These are phyloP conservation scores for Crithidia expoeki DNA, from an alignment of 208 protist genomes.

Conservation along the genomic window DNA sequence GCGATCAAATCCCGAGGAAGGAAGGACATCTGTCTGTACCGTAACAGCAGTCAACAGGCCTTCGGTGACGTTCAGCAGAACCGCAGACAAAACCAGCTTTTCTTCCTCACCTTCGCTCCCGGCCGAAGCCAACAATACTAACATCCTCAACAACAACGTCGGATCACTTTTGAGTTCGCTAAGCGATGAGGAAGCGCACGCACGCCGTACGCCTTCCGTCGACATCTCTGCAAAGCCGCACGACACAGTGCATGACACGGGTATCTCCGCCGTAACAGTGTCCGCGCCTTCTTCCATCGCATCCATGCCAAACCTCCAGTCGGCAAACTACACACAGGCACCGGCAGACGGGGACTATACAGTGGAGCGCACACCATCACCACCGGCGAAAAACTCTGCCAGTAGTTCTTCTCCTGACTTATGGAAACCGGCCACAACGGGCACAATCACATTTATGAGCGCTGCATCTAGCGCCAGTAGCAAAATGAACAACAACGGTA, in stretches of 20 bases:
- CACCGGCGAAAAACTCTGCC: background rate
- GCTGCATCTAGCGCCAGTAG: background rate
- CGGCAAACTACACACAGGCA: conserved; percentile 10
- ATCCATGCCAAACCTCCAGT: conserved; percentile 1
- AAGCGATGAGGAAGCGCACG: background rate
- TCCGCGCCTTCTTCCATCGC: conserved; percentile 14
- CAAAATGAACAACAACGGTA: background rate
- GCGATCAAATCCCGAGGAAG: background rate
- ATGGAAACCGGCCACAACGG: background rate
- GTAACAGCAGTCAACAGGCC: background rate
- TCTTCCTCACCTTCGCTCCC: background rate
- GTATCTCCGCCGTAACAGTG: conserved; percentile 14
- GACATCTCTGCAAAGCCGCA: background rate
- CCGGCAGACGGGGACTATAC: background rate
- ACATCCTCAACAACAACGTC: background rate
- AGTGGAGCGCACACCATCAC: background rate
- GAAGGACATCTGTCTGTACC: background rate
- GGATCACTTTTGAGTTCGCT: background rate
- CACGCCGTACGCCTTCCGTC: background rate
- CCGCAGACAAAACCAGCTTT: background rate
- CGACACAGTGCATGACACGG: background rate
- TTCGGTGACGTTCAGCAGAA: background rate
- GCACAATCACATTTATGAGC: background rate
- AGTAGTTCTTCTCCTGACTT: background rate
- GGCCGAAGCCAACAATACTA: background rate